A percentile compares a stretch with the other conserved stretches of the same genome.
Conservation (phyloP, 805 yeast species). For the Spencermartinsiella europaea region DNA sequence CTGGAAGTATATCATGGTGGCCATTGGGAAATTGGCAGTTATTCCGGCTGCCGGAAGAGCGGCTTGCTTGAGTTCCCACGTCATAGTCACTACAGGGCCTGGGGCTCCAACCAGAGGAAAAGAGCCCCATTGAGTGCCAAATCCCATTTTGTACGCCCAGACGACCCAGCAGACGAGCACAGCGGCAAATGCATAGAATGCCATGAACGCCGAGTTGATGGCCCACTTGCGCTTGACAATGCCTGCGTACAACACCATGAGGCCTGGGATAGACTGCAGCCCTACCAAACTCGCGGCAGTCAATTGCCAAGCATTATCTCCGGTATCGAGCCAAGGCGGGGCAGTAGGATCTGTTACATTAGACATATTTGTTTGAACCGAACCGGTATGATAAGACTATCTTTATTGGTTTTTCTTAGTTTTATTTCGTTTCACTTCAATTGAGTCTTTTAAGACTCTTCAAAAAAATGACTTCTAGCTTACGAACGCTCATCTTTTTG, state of each 20-base stretch:
- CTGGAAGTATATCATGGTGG: slow-evolving; percentile 9
- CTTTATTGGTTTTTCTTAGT: too few species aligned
- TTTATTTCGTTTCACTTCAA: too few species aligned
- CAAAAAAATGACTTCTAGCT: too few species aligned
- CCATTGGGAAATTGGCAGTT: slow-evolving; percentile 7
- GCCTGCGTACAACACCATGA: slow-evolving; percentile 7
- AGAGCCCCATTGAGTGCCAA: slow-evolving; percentile 6
- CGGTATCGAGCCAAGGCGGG: slow-evolving; percentile 7
- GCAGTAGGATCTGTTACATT: not conserved
- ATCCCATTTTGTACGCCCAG: slow-evolving; percentile 9
- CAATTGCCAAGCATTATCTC: slow-evolving; percentile 9
- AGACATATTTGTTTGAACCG: slow-evolving; percentile 5
- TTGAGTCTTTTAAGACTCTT: too few species aligned
- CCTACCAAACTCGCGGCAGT: slow-evolving; percentile 8
- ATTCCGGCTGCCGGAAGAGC: slow-evolving; percentile 4
- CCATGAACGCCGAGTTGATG: slow-evolving; percentile 8
- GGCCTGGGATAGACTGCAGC: slow-evolving; percentile 7
- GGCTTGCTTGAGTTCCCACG: slow-evolving; percentile 7
- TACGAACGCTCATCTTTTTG: too few species aligned
- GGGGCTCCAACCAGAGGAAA: slow-evolving; percentile 6
- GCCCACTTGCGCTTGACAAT: slow-evolving; percentile 7
- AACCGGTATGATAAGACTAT: too few species aligned
- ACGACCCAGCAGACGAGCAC: slow-evolving; percentile 6
- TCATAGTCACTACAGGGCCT: slow-evolving; percentile 7
- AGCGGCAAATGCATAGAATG: slow-evolving; percentile 7